A percentile compares a stretch with the other conserved stretches of the same genome.
Evolutionary conservation across 306 rosid species (phyloP).

Genomic region (Mimosa bimucronata): DNA sequence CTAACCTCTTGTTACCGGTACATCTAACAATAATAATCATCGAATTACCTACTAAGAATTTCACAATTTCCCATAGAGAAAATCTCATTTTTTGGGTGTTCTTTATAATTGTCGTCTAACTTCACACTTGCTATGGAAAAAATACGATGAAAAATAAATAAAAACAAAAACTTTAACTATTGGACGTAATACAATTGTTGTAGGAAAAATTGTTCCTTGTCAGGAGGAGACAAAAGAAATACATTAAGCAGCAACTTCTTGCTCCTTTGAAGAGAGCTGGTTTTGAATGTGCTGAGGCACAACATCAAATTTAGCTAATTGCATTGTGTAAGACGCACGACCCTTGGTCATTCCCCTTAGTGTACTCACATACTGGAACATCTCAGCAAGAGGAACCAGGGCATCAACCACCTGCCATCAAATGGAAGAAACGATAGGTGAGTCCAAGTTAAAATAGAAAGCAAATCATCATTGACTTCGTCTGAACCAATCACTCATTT

Average conservation of each 20-base stretch:
- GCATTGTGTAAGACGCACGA: constrained; percentile 96
- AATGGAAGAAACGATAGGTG: not conserved
- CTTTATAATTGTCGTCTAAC: constrained; percentile 10
- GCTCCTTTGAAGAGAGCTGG: constrained; percentile 81
- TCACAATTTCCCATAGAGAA: too few species aligned
- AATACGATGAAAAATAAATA: not conserved
- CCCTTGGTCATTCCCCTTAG: constrained; percentile 97
- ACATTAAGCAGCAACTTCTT: constrained; percentile 84
- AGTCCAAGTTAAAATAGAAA: not conserved
- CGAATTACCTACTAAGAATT: too few species aligned
- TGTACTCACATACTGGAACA: constrained; percentile 96
- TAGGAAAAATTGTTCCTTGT: constrained; percentile 14
- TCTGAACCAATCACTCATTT: not conserved
- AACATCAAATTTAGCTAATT: constrained; percentile 84
- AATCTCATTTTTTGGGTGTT: not conserved
- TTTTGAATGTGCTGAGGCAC: constrained; percentile 96
- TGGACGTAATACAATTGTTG: constrained; percentile 24
- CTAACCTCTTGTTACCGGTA: too few species aligned
- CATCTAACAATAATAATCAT: too few species aligned
- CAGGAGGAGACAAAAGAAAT: constrained; percentile 33
- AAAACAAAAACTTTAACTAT: constrained; percentile 9
- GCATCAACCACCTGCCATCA: constrained; percentile 86
- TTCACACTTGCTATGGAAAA: constrained; percentile 34
- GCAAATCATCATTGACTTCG: not conserved
- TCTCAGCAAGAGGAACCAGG: constrained; percentile 91